Conservation (phyloP, 1,139 yeast genomes). For the Diutina siamensis region DNA sequence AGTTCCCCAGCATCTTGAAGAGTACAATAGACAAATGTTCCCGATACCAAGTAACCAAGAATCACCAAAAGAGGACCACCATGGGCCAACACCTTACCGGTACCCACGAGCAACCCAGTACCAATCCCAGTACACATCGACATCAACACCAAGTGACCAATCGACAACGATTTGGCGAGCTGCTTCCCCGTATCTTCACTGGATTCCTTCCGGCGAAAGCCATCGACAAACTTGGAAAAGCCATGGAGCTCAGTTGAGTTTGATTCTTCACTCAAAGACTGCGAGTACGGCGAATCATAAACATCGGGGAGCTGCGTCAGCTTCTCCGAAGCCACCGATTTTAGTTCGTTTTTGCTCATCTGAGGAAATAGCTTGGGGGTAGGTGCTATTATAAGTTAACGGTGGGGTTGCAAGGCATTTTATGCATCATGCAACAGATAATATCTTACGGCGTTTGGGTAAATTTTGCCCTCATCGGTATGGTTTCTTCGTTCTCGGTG, state of each 20-base stretch:
- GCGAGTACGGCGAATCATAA: not conserved
- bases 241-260: not conserved
- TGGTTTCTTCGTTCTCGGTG: no score
- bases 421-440: not conserved
- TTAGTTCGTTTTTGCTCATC: constrained; percentile 1
- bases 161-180: not conserved
- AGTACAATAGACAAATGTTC: constrained; percentile 4
- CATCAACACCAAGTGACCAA: constrained; percentile 19
- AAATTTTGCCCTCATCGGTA: no score
- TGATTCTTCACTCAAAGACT: not conserved
- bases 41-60: constrained; percentile 2
- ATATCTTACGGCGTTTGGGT: not conserved
- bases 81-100: constrained; percentile 20
- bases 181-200: constrained; percentile 2
- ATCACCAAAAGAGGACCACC: constrained; percentile 9
- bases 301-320: constrained; percentile 5
- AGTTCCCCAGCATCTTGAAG: constrained; percentile 6
- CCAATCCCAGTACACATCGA: constrained; percentile 27
- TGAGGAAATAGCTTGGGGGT: no score
- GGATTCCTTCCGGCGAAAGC: constrained; percentile 3
- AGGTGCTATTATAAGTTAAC: not conserved
- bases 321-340: constrained; percentile 4
- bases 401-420: not conserved
- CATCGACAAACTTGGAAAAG: constrained; percentile 2
- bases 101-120: constrained; percentile 27